Percentiles rank a stretch among this genome's conserved stretches.
These are phyloP conservation scores for Penicillium tannophilum DNA, from an alignment of 495 filamentous ascomycete genomes.

Conservation along the genomic window DNA sequence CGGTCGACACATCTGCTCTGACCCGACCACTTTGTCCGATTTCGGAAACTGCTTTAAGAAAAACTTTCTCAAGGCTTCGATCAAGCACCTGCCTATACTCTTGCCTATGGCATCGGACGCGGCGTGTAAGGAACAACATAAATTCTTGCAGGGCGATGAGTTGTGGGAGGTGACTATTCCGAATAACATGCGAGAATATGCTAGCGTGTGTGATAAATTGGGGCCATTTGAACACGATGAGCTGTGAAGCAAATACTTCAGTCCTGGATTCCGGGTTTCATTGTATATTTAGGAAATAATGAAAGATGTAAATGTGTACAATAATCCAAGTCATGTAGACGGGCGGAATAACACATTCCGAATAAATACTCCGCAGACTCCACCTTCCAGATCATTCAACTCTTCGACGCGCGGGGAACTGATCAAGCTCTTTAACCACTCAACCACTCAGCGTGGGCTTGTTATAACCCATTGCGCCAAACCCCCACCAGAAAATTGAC, in stretches of 20 bases:
- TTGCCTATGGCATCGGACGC: conserved; percentile 45
- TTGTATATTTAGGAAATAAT: not conserved
- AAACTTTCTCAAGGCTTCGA: conserved; percentile 39
- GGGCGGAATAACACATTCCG: conserved; percentile 1
- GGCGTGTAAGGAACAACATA: conserved; percentile 39
- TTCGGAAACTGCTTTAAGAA: conserved; percentile 50
- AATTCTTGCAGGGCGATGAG: conserved; percentile 37
- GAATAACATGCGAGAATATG: conserved; percentile 48
- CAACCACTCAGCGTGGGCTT: not conserved
- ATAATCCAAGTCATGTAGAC: not conserved
- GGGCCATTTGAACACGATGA: conserved; percentile 29
- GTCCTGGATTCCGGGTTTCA: not conserved
- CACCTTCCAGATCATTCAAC: not conserved
- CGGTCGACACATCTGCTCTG: conserved; percentile 43
- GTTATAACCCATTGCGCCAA: not conserved
- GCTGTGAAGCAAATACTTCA: conserved; percentile 15
- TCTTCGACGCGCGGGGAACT: not conserved
- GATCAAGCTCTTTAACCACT: not conserved
- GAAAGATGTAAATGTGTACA: not conserved
- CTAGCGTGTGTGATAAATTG: conserved; percentile 38
- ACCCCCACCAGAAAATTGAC: not conserved
- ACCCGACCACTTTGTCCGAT: conserved; percentile 36
- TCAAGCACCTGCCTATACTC: conserved; percentile 36
- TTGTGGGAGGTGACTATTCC: conserved; percentile 46
- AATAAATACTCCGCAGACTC: not conserved